phyloP scores from a whole-genome alignment of 2,329 filamentous ascomycete genomes.

The Graphilbum sp. region DNA sequence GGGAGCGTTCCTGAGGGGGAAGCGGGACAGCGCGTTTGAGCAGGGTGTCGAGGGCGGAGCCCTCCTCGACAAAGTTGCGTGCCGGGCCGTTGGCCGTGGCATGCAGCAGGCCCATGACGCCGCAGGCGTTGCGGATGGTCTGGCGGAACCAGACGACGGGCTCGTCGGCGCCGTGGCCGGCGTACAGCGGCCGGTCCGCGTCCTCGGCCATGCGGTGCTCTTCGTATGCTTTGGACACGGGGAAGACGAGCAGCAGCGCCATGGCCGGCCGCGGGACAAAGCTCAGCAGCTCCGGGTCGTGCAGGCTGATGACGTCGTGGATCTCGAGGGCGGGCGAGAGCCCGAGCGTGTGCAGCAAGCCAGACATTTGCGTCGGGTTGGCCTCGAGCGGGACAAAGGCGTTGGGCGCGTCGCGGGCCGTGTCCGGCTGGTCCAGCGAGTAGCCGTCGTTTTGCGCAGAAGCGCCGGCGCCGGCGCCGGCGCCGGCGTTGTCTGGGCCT shows the following conservation, averaged over 20 bases:
- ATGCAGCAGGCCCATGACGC: slow-evolving; percentile 76
- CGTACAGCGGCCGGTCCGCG: slow-evolving; percentile 43
- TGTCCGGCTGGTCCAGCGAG: neutral
- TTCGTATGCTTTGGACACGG: slow-evolving; percentile 67
- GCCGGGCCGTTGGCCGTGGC: slow-evolving; percentile 64
- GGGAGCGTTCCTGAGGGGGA: slow-evolving; percentile 46
- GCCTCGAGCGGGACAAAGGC: slow-evolving; percentile 47
- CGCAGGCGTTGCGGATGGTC: slow-evolving; percentile 88
- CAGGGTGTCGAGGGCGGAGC: slow-evolving; percentile 45
- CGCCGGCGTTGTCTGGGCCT: neutral
- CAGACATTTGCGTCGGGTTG: slow-evolving; percentile 80
- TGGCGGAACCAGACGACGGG: slow-evolving; percentile 88
- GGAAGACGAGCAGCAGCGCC: slow-evolving; percentile 84
- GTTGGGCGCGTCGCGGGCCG: slow-evolving; percentile 1
- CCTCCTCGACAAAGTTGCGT: slow-evolving; percentile 37
- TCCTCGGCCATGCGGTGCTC: slow-evolving; percentile 61
- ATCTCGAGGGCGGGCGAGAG: slow-evolving; percentile 62
- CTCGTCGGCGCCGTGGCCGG: slow-evolving; percentile 48
- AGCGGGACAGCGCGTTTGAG: slow-evolving; percentile 56
- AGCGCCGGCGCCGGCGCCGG: neutral
- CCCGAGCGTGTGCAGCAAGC: slow-evolving; percentile 68
- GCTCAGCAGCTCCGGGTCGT: slow-evolving; percentile 66
- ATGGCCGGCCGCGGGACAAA: slow-evolving; percentile 80
- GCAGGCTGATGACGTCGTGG: slow-evolving; percentile 84
- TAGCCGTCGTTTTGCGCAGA: no score